A percentile compares a stretch with the other conserved stretches of the same genome.
These are phyloP conservation scores for Knoxdaviesia capensis DNA, from an alignment of 2,329 filamentous ascomycete genomes.

Conservation along the genomic window DNA sequence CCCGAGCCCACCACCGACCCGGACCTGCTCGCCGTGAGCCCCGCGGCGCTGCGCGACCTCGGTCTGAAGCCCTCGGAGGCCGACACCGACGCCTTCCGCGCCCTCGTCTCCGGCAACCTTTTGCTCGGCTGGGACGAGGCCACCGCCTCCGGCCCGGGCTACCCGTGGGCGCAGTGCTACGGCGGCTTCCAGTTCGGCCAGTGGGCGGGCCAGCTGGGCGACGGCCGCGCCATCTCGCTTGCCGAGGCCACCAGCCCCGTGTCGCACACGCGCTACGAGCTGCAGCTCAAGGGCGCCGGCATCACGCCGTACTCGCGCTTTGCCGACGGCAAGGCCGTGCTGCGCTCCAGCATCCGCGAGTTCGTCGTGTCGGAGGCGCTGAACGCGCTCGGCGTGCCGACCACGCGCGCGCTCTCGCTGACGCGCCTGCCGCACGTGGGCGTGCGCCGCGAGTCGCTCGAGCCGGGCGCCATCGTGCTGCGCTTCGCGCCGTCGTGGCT, in stretches of 20 bases:
- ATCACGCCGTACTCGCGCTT: constrained; percentile 90
- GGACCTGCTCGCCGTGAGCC: constrained; percentile 65
- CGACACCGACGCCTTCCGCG: constrained; percentile 51
- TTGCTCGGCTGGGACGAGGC: constrained; percentile 61
- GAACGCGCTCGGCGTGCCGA: constrained; percentile 68
- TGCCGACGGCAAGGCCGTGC: constrained; percentile 83
- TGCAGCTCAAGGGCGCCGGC: constrained; percentile 89
- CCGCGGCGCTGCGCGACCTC: constrained; percentile 61
- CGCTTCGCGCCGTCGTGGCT: constrained; percentile 87
- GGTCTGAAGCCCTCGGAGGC: constrained; percentile 51
- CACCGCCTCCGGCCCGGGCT: constrained; percentile 41
- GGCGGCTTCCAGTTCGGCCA: constrained; percentile 65
- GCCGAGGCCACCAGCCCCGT: constrained; percentile 69
- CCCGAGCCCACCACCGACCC: constrained; percentile 53
- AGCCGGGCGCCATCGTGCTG: constrained; percentile 82
- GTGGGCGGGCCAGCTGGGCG: constrained; percentile 91
- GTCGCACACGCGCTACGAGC: constrained; percentile 59
- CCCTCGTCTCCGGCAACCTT: constrained; percentile 64
- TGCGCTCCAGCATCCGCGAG: constrained; percentile 83
- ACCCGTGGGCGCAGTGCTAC: constrained; percentile 98
- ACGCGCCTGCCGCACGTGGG: constrained; percentile 52
- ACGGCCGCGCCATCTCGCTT: constrained; percentile 82
- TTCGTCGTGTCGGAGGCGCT: constrained; percentile 83
- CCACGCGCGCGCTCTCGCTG: constrained; percentile 68
- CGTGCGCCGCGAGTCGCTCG: constrained; percentile 59